Base-by-base conservation (phyloP, 2,329 filamentous ascomycete genomes). In the Epichloe festucae region DNA sequence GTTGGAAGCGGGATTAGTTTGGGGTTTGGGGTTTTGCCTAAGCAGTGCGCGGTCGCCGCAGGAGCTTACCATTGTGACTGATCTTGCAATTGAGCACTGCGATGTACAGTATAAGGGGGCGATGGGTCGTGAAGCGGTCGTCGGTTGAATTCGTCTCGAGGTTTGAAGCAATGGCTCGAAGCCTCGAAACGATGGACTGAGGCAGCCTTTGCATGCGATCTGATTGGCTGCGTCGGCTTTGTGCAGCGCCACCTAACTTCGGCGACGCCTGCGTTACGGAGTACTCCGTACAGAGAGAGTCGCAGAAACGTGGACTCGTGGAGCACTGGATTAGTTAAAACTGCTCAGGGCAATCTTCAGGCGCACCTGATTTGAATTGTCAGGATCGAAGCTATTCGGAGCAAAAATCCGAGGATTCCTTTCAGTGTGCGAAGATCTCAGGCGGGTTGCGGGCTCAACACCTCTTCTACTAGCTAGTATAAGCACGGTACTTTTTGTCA, bases 11-110 rank as follows among this genome's bases (percentile, higher is more conserved):
- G 60, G 61, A 66, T 70, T 69, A 69, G 68, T 61, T 52, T 46
- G 46, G 56, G 52, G 49, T 34, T 43, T 27, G 23, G 23, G 23
- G 23, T 27, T 52, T 52, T 46, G 40, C 19, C 31, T 19, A 50
- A n/a, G 46, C 45, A 8, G 41, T 12, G 23, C 31, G 21, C 34
- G 48, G 47, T 39, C 17, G 21, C 35, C 3, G 43, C 19, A 8
- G 11, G 5, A 21, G 15, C 65, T 62, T 65, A 71, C 68, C 69
- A 71, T 71, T 54, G 59, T 70, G 63, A 57, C 58, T 53, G 48
- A 52, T 56, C 44, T 58, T 59, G 64, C 64, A 59, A 63, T 65
- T 63, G 61, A 58, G 57, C 56, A 60, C 57, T 60, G 58, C 48
- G 40, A 51, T 51, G 54, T 41, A 56, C 55, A 54, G 53, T 60